Conservation (phyloP, 2,329 filamentous ascomycete species). For the Orbilia quercus region DNA sequence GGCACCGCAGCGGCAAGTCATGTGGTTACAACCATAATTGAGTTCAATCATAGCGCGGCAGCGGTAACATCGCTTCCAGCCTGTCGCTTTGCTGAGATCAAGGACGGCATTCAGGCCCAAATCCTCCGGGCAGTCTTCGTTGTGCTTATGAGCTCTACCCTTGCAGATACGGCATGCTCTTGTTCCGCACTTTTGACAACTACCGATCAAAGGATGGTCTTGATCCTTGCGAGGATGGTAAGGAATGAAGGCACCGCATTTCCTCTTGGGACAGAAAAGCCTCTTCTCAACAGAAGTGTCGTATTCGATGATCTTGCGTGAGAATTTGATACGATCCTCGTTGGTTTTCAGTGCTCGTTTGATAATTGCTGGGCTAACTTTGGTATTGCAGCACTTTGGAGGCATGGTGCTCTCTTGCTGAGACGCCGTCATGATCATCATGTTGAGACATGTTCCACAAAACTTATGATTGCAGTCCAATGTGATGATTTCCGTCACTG, state of each 20-base stretch:
- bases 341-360: constrained; percentile 41
- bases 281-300: constrained; percentile 51
- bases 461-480: constrained; percentile 39
- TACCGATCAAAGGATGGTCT: constrained; percentile 32
- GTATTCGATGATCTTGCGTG: constrained; percentile 50
- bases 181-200: constrained; percentile 50
- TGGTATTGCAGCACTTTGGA: constrained; percentile 44
- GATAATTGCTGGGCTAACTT: constrained; percentile 35
- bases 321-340: constrained; percentile 48
- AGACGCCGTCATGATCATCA: constrained; percentile 41
- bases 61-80: constrained; percentile 80
- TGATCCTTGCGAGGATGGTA: constrained; percentile 53
- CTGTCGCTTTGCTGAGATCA: constrained; percentile 73
- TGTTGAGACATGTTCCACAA: constrained; percentile 43
- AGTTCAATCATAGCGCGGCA: constrained; percentile 81
- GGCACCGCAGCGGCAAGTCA: constrained; percentile 83
- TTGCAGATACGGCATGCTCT: constrained; percentile 54
- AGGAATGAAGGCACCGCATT: constrained; percentile 51
- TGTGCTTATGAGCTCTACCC: constrained; percentile 37
- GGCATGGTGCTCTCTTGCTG: constrained; percentile 53
- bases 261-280: constrained; percentile 46
- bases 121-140: constrained; percentile 59
- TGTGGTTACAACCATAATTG: constrained; percentile 86
- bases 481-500: constrained; percentile 31
- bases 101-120: constrained; percentile 64